Percentiles rank a stretch among this genome's conserved stretches.
These are phyloP conservation scores for Vigna angularis DNA, from an alignment of 306 rosid genomes.

Conservation along the genomic window DNA sequence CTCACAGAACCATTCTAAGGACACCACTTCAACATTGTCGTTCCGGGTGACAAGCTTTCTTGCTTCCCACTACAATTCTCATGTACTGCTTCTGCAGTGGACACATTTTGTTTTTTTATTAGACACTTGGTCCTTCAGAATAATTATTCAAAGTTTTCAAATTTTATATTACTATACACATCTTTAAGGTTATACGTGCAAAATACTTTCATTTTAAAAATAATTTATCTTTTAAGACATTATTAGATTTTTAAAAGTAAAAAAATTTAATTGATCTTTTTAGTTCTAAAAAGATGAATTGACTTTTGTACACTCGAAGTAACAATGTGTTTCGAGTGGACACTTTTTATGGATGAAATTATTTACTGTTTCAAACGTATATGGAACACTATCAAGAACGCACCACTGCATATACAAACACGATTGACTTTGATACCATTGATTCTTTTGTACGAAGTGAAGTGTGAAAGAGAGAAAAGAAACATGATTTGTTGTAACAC, in stretches of 20 bases:
- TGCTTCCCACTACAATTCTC: conserved; percentile 14
- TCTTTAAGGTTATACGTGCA: no score
- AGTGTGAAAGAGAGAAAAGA: neutral
- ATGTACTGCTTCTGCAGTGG: neutral
- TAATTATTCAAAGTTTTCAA: neutral
- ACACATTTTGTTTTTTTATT: neutral
- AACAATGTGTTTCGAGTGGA: conserved; percentile 1
- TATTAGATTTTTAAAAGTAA: no score
- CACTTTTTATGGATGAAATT: neutral
- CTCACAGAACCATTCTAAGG: neutral
- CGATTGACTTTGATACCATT: neutral
- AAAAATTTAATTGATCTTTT: no score
- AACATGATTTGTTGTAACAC: neutral
- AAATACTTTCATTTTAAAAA: no score
- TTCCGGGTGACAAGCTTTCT: conserved; percentile 19
- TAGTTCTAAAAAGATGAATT: neutral
- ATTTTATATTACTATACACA: no score
- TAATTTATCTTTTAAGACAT: no score
- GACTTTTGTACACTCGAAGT: neutral
- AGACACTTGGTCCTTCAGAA: neutral
- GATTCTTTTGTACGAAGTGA: neutral
- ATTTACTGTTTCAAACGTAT: neutral
- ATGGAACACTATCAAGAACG: neutral
- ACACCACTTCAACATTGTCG: conserved; percentile 18
- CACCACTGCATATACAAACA: neutral